phyloP scores from a whole-genome alignment of 352 stramenopile species.

The Globisporangium paroecandrum region DNA sequence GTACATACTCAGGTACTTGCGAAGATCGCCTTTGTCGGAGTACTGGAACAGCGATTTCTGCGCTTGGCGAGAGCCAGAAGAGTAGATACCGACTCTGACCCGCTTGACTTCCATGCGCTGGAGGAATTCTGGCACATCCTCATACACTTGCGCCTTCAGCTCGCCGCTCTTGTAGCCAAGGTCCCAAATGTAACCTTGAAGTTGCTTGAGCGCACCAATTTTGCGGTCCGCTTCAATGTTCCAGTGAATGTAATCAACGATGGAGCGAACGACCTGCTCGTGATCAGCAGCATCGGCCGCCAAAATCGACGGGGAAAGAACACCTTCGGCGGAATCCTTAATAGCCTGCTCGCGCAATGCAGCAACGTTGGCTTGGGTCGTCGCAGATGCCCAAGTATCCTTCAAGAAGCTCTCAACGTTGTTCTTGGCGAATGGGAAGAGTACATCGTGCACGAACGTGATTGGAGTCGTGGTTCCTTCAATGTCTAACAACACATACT shows the following conservation, averaged over 20 bases:
- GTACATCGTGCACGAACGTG: slow-evolving; percentile 93
- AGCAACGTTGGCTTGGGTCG: slow-evolving; percentile 48
- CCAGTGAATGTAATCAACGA: slow-evolving; percentile 63
- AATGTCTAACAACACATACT: slow-evolving; percentile 94
- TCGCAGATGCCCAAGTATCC: slow-evolving; percentile 46
- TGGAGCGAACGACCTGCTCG: slow-evolving; percentile 27
- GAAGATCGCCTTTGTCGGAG: slow-evolving; percentile 78
- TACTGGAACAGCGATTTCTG: slow-evolving; percentile 88
- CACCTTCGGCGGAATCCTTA: slow-evolving; percentile 32
- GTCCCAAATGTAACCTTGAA: slow-evolving; percentile 91
- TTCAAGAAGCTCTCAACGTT: slow-evolving; percentile 58
- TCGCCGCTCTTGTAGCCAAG: slow-evolving; percentile 82
- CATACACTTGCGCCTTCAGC: slow-evolving; percentile 89
- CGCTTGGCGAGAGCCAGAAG: slow-evolving; percentile 86
- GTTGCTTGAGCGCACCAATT: slow-evolving; percentile 81
- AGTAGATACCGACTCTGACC: slow-evolving; percentile 92
- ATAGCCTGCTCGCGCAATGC: slow-evolving; percentile 46
- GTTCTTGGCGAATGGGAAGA: slow-evolving; percentile 90
- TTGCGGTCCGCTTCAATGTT: slow-evolving; percentile 82
- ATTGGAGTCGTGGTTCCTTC: slow-evolving; percentile 96
- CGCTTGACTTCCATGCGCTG: slow-evolving; percentile 65
- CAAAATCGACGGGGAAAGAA: slow-evolving; percentile 26
- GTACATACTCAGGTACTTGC: slow-evolving; percentile 68
- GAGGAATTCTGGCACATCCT: slow-evolving; percentile 87
- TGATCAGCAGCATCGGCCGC: slow-evolving; percentile 16